These are phyloP conservation scores for Yamadazyma dushanensis DNA, from an alignment of 1,139 yeast genomes.

Conservation along the genomic window DNA sequence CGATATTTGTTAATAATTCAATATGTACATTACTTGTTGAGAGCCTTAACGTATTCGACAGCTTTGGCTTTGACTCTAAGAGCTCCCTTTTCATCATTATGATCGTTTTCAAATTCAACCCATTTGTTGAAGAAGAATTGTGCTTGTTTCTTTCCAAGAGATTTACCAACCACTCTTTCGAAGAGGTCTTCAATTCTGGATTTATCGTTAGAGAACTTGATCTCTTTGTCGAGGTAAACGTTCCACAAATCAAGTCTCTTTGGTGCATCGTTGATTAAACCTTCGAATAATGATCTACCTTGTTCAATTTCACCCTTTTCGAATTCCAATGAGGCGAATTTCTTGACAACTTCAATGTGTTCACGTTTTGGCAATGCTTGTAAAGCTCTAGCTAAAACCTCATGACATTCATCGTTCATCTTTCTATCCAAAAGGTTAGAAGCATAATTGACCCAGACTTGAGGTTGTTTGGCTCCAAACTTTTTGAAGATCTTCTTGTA, in stretches of 20 bases:
- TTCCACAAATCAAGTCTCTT: slow-evolving; percentile 94
- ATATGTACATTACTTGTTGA: slow-evolving; percentile 7
- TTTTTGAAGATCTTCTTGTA: slow-evolving; percentile 74
- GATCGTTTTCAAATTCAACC: slow-evolving; percentile 74
- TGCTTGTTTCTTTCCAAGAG: slow-evolving; percentile 86
- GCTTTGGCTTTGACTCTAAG: slow-evolving; percentile 93
- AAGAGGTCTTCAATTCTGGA: slow-evolving; percentile 72
- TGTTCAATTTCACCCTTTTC: slow-evolving; percentile 87
- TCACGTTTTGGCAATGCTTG: slow-evolving; percentile 70
- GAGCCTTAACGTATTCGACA: slow-evolving; percentile 59
- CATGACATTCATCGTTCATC: slow-evolving; percentile 62
- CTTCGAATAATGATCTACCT: slow-evolving; percentile 93
- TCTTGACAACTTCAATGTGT: slow-evolving; percentile 79
- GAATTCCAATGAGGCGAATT: slow-evolving; percentile 88
- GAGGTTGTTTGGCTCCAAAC: slow-evolving; percentile 62
- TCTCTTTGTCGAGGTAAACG: slow-evolving; percentile 91
- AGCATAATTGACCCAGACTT: slow-evolving; percentile 81
- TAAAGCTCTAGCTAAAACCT: slow-evolving; percentile 69
- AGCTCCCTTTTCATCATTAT: slow-evolving; percentile 66
- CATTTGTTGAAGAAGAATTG: slow-evolving; percentile 93
- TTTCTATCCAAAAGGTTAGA: slow-evolving; percentile 66
- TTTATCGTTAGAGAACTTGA: slow-evolving; percentile 60
- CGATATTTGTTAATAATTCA: not conserved
- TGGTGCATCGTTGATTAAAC: slow-evolving; percentile 84
- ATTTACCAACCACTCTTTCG: slow-evolving; percentile 71